A percentile compares a stretch with the other conserved stretches of the same genome.
phyloP scores from a whole-genome alignment of 148 eudicot species.

The Heliosperma pusillum region DNA sequence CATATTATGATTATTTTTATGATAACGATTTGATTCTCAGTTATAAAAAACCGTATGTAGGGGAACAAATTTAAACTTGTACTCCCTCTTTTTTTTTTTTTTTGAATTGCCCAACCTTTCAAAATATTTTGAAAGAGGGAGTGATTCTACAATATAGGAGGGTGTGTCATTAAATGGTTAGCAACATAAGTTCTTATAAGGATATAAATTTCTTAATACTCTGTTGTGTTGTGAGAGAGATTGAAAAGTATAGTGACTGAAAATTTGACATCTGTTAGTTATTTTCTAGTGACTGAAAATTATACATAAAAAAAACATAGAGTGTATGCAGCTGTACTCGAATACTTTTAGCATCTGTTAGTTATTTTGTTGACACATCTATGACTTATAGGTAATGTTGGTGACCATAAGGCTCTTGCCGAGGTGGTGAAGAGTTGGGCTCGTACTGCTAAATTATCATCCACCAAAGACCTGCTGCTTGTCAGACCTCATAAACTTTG shows the following conservation, averaged over 20 bases:
- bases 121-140: not conserved
- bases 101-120: not conserved
- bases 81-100: not conserved
- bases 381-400: constrained; percentile 74
- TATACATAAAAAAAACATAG: not conserved
- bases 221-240: not conserved
- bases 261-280: not conserved
- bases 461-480: constrained; percentile 73
- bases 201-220: not conserved
- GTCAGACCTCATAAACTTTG: constrained; percentile 37
- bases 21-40: not conserved
- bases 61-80: no score
- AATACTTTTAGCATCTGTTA: not conserved
- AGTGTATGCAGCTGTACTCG: not conserved
- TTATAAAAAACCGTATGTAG: no score
- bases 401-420: constrained; percentile 84
- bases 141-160: not conserved
- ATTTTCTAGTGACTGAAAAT: not conserved
- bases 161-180: not conserved
- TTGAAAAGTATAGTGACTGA: not conserved
- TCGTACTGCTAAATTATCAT: constrained; percentile 55
- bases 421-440: constrained; percentile 81
- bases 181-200: not conserved
- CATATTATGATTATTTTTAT: no score
- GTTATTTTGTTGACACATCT: constrained; percentile 17